Evolutionary conservation across 306 rosid species (phyloP).

Genomic region (Dryas drummondii): DNA sequence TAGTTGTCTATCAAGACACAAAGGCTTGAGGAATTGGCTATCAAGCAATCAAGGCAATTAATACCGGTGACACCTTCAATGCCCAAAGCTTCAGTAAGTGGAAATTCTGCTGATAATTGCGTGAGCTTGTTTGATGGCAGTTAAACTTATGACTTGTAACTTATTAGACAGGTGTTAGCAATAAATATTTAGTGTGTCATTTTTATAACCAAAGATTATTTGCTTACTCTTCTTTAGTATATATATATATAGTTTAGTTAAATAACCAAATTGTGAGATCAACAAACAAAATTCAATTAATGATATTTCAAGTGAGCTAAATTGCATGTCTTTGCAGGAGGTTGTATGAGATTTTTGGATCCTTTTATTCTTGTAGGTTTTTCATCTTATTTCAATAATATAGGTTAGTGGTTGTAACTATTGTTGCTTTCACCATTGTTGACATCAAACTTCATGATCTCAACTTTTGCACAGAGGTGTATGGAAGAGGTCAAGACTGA

Average conservation of each 20-base stretch:
- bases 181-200: background rate
- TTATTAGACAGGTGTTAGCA: background rate
- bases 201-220: background rate
- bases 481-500: background rate
- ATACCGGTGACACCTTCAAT: conserved; percentile 91
- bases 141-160: background rate
- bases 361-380: background rate
- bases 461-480: background rate
- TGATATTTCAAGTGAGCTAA: background rate
- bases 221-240: background rate
- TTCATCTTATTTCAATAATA: background rate
- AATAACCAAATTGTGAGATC: background rate
- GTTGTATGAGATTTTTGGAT: background rate
- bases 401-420: background rate
- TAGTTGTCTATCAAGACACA: conserved; percentile 83
- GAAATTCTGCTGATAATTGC: conserved; percentile 21
- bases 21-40: conserved; percentile 94
- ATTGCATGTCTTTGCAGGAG: background rate
- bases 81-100: conserved; percentile 81
- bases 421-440: background rate
- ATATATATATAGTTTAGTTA: background rate
- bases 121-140: conserved; percentile 24
- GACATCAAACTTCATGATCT: background rate
- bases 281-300: too few relatives aligned
- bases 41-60: conserved; percentile 92